Evolutionary conservation across 2,329 filamentous ascomycete species (phyloP).

Genomic region (Diplodia seriata): DNA sequence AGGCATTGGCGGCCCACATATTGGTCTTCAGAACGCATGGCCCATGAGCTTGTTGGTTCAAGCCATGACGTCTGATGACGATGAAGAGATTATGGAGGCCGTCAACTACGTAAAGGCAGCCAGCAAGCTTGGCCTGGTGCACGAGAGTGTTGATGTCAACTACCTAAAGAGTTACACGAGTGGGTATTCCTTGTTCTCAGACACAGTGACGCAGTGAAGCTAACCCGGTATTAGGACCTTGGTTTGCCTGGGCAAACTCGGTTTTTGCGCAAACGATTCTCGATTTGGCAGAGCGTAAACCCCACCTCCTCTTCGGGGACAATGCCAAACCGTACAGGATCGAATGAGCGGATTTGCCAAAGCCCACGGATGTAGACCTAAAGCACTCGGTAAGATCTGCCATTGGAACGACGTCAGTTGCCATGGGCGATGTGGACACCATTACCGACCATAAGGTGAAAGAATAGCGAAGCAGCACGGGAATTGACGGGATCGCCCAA

Average conservation of each 20-base stretch:
- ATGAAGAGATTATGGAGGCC: slow-evolving; percentile 78
- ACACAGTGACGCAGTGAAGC: not conserved
- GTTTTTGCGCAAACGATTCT: slow-evolving; percentile 93
- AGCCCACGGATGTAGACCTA: not conserved
- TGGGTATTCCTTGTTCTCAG: slow-evolving; percentile 47
- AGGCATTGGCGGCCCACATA: slow-evolving; percentile 85
- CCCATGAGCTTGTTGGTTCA: slow-evolving; percentile 94
- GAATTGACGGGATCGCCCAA: not conserved
- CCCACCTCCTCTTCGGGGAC: slow-evolving; percentile 80
- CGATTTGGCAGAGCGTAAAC: slow-evolving; percentile 86
- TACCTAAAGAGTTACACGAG: slow-evolving; percentile 74
- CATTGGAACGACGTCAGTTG: not conserved
- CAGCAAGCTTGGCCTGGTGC: slow-evolving; percentile 79
- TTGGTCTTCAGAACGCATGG: slow-evolving; percentile 91
- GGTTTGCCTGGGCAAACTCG: slow-evolving; percentile 98
- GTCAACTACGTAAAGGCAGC: slow-evolving; percentile 77
- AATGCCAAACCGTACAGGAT: slow-evolving; percentile 65
- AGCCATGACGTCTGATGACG: slow-evolving; percentile 84
- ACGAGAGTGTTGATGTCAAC: slow-evolving; percentile 91
- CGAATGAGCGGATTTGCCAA: slow-evolving; percentile 32
- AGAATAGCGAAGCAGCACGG: not conserved
- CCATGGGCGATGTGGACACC: not conserved
- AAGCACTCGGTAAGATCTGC: not conserved
- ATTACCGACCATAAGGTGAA: not conserved
- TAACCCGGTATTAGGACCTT: slow-evolving; percentile 63